Evolutionary conservation across 441 rosid genomes (phyloP), one percentile per base, ranked within the genome.

Genomic region (Erysimum cheiri): DNA sequence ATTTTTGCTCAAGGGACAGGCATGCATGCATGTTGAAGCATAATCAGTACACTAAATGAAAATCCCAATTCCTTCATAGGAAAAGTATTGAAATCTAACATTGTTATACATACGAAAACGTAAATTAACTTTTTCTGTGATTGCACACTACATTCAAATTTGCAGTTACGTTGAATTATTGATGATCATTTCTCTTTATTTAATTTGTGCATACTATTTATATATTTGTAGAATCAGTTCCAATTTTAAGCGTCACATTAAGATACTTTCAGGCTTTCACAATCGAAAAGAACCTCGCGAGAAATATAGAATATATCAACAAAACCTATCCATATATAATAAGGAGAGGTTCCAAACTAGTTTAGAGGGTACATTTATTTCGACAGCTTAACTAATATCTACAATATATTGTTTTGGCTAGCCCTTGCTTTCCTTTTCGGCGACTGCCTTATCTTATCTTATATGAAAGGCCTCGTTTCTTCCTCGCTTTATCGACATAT

Each of bases 391-490:
- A 24, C 26, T 46, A 8, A 46, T 14, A 47, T 47, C 12, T 47
- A 44, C 46, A 13, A 41, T 39, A 24, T 24, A 44, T 39, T 35
- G 43, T 47, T 40, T 40, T 58, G 55, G 65, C 48, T 58, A 73
- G 24, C 67, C 60, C 41, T 52, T 41, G 32, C 37, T 44, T 60
- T 60, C 69, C 3, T 60, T 60, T 33, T 67, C 57, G 35, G 37
- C 33, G 14, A 67, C 8, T 50, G 49, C 17, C 22, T 58, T 54
- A 61, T 53, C 78, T 61, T 61, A 74, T 74, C 73, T 68, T 54
- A 74, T 47, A 74, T 43, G 73, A 69, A 54, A 69, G 78, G 70
- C 54, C 74, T 68, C 70, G 70, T 74, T 74, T 74, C 78, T 29
- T 69, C 74, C 47, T 5, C 70, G 63, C 6, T 47, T 39, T 24